Base-by-base conservation (phyloP, 352 stramenopile genomes). In the Blastocystis sp. region DNA sequence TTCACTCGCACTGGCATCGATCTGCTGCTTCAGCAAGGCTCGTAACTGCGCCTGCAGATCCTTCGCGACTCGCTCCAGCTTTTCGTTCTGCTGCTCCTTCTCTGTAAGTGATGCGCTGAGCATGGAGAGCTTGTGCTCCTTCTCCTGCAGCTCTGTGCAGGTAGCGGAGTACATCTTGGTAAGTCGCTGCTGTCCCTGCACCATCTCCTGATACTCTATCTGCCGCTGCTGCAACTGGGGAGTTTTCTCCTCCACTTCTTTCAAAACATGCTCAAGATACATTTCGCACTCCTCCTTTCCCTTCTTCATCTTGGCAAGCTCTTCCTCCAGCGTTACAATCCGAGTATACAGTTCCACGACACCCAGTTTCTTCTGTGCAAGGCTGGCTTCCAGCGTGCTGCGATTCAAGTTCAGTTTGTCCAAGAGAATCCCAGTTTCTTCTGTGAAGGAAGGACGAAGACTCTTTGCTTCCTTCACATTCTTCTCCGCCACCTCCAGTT, bases 11-110 rank as follows among this genome's bases (percentile, higher is more conserved):
- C 9, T 68, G 3, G 20, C 50, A n/a, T 68, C 47, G 37, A 37
- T 41, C 73, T 84, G 54, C 73, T 84, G 43, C n/a, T 68, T 41
- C 73, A 84, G 20, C 73, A 84, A 23, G 20, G 43, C 39, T 90
- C 98, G 95, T 4, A 98, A 93, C 91, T 98, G 96, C 15, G 92
- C 92, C 8, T 95, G 96, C 62, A 98, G 91, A 80, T 97, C 94
- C 43, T 95, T 11, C n/a, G 93, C 94, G 76, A 96, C 93, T 47
- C 92, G 91, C 90, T 95, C 92, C 55, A 94, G 91, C 23, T 91
- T 79, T 55, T 89, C 90, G 82, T 94, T 93, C 55, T 95, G 94
- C 26, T 92, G 90, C 70, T 66, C 55, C 90, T 91, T 7, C n/a
- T 92, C 91, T 18, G 92, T 87, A 55, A 92, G 90, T 90, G 97